phyloP scores from a whole-genome alignment of 441 rosid genomes.

The Adansonia gregorii region DNA sequence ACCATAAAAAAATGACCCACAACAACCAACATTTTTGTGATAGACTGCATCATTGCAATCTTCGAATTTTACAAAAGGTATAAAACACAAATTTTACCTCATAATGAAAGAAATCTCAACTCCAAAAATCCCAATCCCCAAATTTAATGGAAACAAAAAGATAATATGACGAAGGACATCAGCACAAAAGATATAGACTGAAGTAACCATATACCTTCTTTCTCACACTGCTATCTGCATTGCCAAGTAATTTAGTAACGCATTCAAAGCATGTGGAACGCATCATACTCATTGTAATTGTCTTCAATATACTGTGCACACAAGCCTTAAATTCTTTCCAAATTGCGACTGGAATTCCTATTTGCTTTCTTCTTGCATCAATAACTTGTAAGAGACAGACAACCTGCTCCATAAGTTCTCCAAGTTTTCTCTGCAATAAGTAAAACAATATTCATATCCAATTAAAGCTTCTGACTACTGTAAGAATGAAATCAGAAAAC shows the following conservation, averaged over 20 bases:
- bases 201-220: conserved; percentile 66
- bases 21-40: neutral
- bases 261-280: conserved; percentile 80
- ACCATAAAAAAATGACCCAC: neutral
- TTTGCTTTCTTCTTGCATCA: conserved; percentile 57
- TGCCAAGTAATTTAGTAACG: conserved; percentile 68
- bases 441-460: conserved; percentile 18
- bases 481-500: neutral
- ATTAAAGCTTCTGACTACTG: neutral
- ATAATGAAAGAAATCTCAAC: neutral
- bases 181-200: conserved; percentile 9
- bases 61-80: neutral
- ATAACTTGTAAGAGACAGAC: conserved; percentile 56
- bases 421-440: conserved; percentile 63
- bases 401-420: conserved; percentile 78
- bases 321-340: conserved; percentile 64
- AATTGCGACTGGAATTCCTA: conserved; percentile 40
- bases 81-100: neutral
- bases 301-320: conserved; percentile 63
- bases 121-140: conserved; percentile 12
- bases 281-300: conserved; percentile 55
- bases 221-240: conserved; percentile 57
- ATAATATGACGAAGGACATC: neutral
- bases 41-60: neutral
- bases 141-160: neutral